Evolutionary conservation across 768 basidiomycete species (phyloP).

Genomic region (Trametes cingulata): DNA sequence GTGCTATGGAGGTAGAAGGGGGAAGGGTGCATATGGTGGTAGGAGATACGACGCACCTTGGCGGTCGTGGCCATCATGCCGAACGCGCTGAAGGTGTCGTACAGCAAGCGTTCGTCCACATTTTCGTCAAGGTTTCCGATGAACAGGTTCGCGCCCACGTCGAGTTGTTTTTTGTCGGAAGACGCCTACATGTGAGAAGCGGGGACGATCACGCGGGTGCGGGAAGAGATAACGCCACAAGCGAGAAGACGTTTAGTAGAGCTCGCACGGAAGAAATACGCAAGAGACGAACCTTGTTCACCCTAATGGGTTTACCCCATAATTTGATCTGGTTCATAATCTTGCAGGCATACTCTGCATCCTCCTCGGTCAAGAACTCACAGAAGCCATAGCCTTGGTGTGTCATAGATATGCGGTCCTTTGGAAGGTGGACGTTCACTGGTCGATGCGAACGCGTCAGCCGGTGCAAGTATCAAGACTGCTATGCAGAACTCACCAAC

Average conservation of each 20-base stretch:
- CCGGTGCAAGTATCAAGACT: background rate
- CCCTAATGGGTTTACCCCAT: conserved; percentile 97
- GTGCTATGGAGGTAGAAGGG: conserved; percentile 2
- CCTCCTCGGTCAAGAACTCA: conserved; percentile 98
- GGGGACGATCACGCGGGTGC: background rate
- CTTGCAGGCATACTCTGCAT: conserved; percentile 99
- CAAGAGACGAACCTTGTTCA: conserved; percentile 84
- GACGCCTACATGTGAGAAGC: conserved; percentile 66
- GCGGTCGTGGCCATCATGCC: conserved; percentile 90
- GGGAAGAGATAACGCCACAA: background rate
- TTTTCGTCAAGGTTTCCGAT: conserved; percentile 95
- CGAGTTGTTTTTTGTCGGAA: conserved; percentile 96
- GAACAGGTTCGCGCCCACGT: conserved; percentile 97
- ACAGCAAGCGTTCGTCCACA: conserved; percentile 89
- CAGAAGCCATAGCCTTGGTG: conserved; percentile 99
- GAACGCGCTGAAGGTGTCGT: conserved; percentile 95
- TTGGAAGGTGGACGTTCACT: conserved; percentile 98
- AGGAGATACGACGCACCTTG: conserved; percentile 53
- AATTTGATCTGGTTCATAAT: conserved; percentile 99
- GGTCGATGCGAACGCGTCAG: background rate
- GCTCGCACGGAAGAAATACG: background rate
- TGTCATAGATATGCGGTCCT: conserved; percentile 96
- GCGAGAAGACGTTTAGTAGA: conserved; percentile 15
- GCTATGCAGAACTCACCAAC: conserved; percentile 65
- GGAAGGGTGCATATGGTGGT: conserved; percentile 4